Evolutionary conservation across 202 grass and related monocot genomes (phyloP), one percentile per base, ranked within the genome.

Genomic region (Miscanthus sacchariflorus): DNA sequence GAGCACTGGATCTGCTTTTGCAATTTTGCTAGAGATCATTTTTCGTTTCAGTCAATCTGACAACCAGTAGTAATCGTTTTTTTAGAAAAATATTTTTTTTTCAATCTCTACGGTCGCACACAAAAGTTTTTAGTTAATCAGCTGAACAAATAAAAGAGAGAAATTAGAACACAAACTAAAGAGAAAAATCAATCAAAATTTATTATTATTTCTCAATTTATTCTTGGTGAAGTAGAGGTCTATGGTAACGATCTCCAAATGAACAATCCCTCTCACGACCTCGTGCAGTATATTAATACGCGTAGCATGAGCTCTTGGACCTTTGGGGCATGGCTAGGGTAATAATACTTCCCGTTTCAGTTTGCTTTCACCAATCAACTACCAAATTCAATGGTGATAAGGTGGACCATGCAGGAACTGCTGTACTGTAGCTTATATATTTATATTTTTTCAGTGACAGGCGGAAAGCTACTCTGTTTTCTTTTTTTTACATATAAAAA

Each of bases 371-470:
- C 49, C 14, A 30, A 49, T 46, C 78, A 71, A 49, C 17, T 25
- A 21, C 40, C 76, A 4, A 84, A 80, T 77, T 49, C 49, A 88
- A 52, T 61, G 13, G 3, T 33, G 54, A 42, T 46, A 39, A 10
- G 56, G 78, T 27, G 4, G 5, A 6, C 15, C 25, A 59, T 71
- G 25, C 81, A 64, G 30, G 50, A 70, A 79, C 3, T 72, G 43
- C 1, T 46, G 48, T 43, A 18, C 1, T 35, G 23, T 43, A 17
- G 45, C 19, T 39, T 50, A 40, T 40, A 0, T 13, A 13, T 72
- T 83, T 84, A 7, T 33, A 36, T 30, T 42, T 48, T 9, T 77
- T 64, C 33, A 35, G 19, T 9, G 19, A 59, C 56, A 3, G 21
- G 35, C 66, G 1, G 43, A 83, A 72, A 87, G 35, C n/a, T 58